phyloP scores from a whole-genome alignment of 2,329 filamentous ascomycete genomes.

The Colletotrichum sp. region DNA sequence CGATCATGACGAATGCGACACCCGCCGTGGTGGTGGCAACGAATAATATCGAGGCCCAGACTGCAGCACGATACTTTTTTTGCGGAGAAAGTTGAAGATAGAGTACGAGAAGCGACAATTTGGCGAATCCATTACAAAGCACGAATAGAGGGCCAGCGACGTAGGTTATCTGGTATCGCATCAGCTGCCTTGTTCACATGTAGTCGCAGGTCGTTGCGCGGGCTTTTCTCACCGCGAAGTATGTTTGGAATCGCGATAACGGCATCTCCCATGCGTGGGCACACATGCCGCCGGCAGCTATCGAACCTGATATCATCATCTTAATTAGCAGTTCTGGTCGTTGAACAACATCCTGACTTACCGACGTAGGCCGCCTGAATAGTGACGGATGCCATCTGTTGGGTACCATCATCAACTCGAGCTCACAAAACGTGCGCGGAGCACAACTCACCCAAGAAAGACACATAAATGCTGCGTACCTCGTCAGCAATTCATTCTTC shows the following conservation, averaged over 20 bases:
- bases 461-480: slow-evolving; percentile 14
- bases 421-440: background rate
- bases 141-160: slow-evolving; percentile 34
- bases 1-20: slow-evolving; percentile 38
- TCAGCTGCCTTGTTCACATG: background rate
- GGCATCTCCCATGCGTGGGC: slow-evolving; percentile 25
- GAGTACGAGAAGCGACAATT: slow-evolving; percentile 42
- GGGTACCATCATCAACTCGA: background rate
- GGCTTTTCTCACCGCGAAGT: slow-evolving; percentile 14
- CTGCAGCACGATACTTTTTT: slow-evolving; percentile 33
- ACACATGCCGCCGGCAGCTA: slow-evolving; percentile 1
- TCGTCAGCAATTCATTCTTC: background rate
- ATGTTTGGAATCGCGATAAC: slow-evolving; percentile 1
- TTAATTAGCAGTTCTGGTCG: background rate
- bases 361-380: slow-evolving; percentile 4
- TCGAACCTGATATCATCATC: background rate
- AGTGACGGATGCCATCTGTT: background rate
- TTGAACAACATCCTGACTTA: background rate
- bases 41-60: slow-evolving; percentile 30
- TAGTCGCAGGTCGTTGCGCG: background rate
- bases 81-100: slow-evolving; percentile 42
- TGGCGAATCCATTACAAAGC: slow-evolving; percentile 38
- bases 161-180: slow-evolving; percentile 18
- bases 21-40: slow-evolving; percentile 32
- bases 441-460: slow-evolving; percentile 20